Conservation (phyloP, 169 alveolate genomes). For the Pseudocohnilembus persalinus region DNA sequence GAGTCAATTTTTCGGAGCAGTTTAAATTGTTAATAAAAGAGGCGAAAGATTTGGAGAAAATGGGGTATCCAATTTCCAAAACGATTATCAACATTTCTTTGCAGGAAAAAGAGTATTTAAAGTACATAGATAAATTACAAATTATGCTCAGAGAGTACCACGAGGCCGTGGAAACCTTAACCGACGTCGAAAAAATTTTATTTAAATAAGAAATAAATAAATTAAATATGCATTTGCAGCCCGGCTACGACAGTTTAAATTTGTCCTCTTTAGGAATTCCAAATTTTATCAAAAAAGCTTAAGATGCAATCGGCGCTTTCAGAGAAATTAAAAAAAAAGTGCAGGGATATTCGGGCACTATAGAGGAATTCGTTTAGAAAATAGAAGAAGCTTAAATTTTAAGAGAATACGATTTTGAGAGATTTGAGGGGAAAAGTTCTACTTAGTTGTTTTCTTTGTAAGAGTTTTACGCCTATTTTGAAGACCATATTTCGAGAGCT, state of each 20-base stretch:
- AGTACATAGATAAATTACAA: constrained; percentile 84
- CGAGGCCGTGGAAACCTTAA: constrained; percentile 82
- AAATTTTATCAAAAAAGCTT: constrained; percentile 86
- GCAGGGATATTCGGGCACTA: constrained; percentile 86
- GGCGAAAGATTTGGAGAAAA: constrained; percentile 88
- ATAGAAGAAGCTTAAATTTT: constrained; percentile 86
- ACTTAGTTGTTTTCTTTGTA: constrained; percentile 39
- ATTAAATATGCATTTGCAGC: constrained; percentile 77
- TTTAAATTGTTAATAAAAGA: constrained; percentile 89
- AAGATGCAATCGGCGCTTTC: constrained; percentile 81
- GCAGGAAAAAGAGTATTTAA: constrained; percentile 88
- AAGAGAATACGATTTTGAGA: constrained; percentile 81
- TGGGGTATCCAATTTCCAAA: constrained; percentile 89
- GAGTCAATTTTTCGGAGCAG: constrained; percentile 86
- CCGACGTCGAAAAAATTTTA: constrained; percentile 83
- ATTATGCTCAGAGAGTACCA: constrained; percentile 85
- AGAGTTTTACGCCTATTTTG: constrained; percentile 88
- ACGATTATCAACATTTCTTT: constrained; percentile 91
- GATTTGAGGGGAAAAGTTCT: constrained; percentile 55
- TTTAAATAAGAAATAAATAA: constrained; percentile 68
- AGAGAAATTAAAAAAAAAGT: constrained; percentile 87
- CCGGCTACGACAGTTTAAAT: constrained; percentile 89
- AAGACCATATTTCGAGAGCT: constrained; percentile 80
- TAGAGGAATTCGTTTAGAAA: constrained; percentile 83
- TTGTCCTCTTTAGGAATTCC: constrained; percentile 93